Conservation (phyloP, 2,329 filamentous ascomycete genomes). For the Colletotrichum shisoi region DNA sequence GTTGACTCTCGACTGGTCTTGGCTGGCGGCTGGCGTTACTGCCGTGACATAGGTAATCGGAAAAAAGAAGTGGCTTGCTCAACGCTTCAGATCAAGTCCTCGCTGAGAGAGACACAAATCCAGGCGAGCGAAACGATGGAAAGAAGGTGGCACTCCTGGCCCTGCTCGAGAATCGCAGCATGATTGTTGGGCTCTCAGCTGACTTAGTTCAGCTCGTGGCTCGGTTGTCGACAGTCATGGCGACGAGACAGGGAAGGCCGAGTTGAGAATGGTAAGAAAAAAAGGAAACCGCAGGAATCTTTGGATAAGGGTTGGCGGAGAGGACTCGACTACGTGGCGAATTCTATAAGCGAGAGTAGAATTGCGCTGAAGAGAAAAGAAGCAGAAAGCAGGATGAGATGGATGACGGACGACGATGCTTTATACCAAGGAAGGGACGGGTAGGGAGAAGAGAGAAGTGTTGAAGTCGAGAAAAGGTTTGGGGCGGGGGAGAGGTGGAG, state of each 20-base stretch:
- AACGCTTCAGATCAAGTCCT: constrained; percentile 15
- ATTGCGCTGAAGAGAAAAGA: constrained; percentile 37
- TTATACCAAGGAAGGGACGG: constrained; percentile 33
- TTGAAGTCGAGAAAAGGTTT: constrained; percentile 40
- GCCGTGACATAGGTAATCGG: constrained; percentile 27
- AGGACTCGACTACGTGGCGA: constrained; percentile 38
- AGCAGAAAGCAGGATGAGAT: background rate
- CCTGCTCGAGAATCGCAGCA: constrained; percentile 20
- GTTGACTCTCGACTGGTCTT: constrained; percentile 26
- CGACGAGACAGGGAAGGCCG: constrained; percentile 36
- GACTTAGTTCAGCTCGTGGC: background rate
- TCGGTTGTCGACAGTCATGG: constrained; percentile 14
- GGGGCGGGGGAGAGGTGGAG: constrained; percentile 29
- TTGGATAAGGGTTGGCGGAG: constrained; percentile 19
- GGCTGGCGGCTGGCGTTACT: constrained; percentile 21
- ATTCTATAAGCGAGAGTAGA: constrained; percentile 37
- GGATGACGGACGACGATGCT: constrained; percentile 17
- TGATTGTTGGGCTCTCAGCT: constrained; percentile 1
- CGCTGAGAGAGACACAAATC: background rate
- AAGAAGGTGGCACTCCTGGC: constrained; percentile 36
- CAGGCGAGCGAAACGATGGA: constrained; percentile 38
- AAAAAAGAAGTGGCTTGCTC: constrained; percentile 23
- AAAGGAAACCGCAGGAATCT: constrained; percentile 31
- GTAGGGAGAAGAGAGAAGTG: constrained; percentile 12
- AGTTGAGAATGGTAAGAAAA: constrained; percentile 21